Evolutionary conservation across 1,139 yeast genomes (phyloP).

Genomic region (Kodamaea derodonti): DNA sequence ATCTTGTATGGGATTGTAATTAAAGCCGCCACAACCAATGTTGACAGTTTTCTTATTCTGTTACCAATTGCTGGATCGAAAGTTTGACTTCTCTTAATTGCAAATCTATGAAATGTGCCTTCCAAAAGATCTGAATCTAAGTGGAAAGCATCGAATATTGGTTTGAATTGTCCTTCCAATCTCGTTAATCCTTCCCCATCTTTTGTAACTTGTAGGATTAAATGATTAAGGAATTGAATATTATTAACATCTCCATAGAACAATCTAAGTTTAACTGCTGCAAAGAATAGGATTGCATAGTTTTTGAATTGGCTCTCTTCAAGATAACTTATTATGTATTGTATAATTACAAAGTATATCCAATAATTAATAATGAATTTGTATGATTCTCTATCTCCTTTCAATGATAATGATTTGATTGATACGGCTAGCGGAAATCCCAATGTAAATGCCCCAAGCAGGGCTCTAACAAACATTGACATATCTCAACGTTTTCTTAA

Average conservation of each 20-base stretch:
- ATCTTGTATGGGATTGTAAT: neutral
- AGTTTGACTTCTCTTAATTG: too few species aligned
- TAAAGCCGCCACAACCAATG: neutral
- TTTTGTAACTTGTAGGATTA: slow-evolving; percentile 1
- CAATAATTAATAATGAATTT: slow-evolving; percentile 15
- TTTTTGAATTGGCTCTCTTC: slow-evolving; percentile 4
- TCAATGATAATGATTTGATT: slow-evolving; percentile 9
- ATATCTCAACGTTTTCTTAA: too few species aligned
- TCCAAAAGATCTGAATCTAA: neutral
- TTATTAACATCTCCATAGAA: slow-evolving; percentile 13
- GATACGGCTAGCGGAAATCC: slow-evolving; percentile 13
- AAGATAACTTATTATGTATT: slow-evolving; percentile 9
- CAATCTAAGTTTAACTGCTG: slow-evolving; percentile 11
- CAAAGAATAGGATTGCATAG: slow-evolving; percentile 4
- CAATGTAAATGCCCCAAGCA: slow-evolving; percentile 9
- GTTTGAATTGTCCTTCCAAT: slow-evolving; percentile 3
- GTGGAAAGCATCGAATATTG: neutral
- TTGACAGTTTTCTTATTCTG: neutral
- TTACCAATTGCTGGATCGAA: neutral
- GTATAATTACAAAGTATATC: slow-evolving; percentile 12
- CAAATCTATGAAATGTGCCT: neutral
- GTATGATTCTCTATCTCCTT: slow-evolving; percentile 8
- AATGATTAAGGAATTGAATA: slow-evolving; percentile 7
- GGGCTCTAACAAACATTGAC: neutral
- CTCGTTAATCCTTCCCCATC: slow-evolving; percentile 4